Base-by-base conservation (phyloP, 75 land plant genomes). In the Larix kaempferi region DNA sequence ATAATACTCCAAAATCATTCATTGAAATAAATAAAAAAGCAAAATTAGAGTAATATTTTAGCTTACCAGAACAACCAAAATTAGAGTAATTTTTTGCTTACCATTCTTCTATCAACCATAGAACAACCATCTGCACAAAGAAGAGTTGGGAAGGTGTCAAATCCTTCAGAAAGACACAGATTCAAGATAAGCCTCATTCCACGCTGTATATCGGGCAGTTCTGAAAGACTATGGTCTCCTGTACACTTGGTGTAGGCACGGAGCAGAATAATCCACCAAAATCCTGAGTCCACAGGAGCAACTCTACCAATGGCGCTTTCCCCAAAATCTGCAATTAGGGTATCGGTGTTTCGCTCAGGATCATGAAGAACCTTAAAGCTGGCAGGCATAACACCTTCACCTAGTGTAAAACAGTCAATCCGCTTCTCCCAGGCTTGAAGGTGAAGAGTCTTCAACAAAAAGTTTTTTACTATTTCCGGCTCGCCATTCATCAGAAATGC, bases 51-150 rank as follows among this genome's bases (percentile, higher is more conserved):
- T 29, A 29, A 29, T 29, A 1, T 29, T 29, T 25, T 56, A 35
- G 59, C 78, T 82, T 84, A 94, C 98, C 98, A n/a, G n/a, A n/a
- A n/a, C n/a, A n/a, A n/a, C n/a, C n/a, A 35, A 2, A 58, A 58
- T 2, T 19, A 58, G 5, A 19, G 1, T 59, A 19, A 17, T 19
- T 0, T 62, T 25, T 56, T 54, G 59, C 78, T 82, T 84, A 94
- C 98, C 98, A 94, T 94, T 74, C 93, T 82, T 56, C 98, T 86
- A 86, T 94, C 98, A 66, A 94, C 87, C 98, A 94, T 94, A 22
- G 84, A 92, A 78, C 98, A 94, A 19, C 98, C 98, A 84, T 94
- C 98, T 3, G 98, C 98, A 79, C 98, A 94, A 2, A 94, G 91
- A 16, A 94, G 79, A 8, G 98, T 94, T 62, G 98, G 98, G 62